Conservation (phyloP, 208 protist species). For the Wallacemonas rigidus region DNA sequence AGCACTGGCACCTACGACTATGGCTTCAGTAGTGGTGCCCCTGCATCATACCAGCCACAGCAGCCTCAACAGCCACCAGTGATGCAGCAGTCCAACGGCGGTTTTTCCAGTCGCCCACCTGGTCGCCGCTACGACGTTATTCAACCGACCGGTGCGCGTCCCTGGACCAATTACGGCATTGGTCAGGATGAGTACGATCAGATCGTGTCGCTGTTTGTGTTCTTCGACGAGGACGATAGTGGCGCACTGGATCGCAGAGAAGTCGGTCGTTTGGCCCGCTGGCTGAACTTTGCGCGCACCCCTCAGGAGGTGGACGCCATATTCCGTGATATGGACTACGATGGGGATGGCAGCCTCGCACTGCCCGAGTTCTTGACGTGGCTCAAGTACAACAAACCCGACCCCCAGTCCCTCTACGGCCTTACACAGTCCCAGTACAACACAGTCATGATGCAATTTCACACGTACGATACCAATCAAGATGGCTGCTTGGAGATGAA, state of each 20-base stretch:
- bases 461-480: constrained; percentile 68
- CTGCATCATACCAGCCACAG: constrained; percentile 4
- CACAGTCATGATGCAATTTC: constrained; percentile 89
- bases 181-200: constrained; percentile 81
- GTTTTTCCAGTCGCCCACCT: not conserved
- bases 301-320: constrained; percentile 71
- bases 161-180: constrained; percentile 70
- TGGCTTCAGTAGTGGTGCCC: constrained; percentile 11
- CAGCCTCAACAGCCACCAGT: not conserved
- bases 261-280: constrained; percentile 64
- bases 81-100: constrained; percentile 15
- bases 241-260: constrained; percentile 56
- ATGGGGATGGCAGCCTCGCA: constrained; percentile 56
- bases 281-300: constrained; percentile 80
- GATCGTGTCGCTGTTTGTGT: constrained; percentile 81
- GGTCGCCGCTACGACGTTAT: constrained; percentile 35
- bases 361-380: constrained; percentile 79
- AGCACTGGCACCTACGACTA: not conserved
- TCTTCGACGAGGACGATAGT: constrained; percentile 79
- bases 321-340: constrained; percentile 77
- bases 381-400: constrained; percentile 72
- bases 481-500: constrained; percentile 61
- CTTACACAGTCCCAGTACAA: constrained; percentile 83
- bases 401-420: constrained; percentile 73
- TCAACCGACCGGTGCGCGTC: constrained; percentile 36